phyloP scores from a whole-genome alignment of 179 eudicot genomes.

The Corrigiola litoralis region DNA sequence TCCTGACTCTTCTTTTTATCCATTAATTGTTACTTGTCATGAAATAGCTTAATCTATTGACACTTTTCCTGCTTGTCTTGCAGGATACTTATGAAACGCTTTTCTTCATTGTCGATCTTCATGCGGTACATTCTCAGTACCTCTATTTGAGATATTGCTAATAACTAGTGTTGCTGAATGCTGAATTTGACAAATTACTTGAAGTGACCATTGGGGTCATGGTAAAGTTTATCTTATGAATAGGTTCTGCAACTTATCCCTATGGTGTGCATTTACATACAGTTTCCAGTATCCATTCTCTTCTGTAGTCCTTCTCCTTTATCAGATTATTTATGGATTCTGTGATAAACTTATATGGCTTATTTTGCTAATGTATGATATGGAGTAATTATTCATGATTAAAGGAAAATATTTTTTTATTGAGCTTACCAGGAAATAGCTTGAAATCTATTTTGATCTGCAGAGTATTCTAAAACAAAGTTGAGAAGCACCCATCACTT shows the following conservation, averaged over 20 bases:
- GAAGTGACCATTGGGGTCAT: background rate
- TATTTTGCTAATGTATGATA: no score
- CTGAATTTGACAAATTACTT: constrained; percentile 3
- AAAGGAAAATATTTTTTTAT: no score
- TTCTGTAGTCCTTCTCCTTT: no score
- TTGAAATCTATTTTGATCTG: no score
- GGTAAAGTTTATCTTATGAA: background rate
- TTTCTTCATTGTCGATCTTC: constrained; percentile 94
- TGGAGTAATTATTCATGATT: no score
- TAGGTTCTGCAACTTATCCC: background rate
- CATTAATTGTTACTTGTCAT: background rate
- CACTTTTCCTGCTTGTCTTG: constrained; percentile 22
- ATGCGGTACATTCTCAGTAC: constrained; percentile 63
- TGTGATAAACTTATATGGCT: no score
- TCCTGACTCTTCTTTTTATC: constrained; percentile 6
- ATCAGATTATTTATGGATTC: no score
- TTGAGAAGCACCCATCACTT: no score
- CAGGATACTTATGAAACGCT: constrained; percentile 82
- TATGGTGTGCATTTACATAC: no score
- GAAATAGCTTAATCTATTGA: background rate
- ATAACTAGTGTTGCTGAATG: background rate
- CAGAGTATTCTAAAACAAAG: no score
- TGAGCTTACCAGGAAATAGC: no score
- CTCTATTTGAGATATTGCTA: background rate
- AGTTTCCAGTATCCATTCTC: no score